Evolutionary conservation across 768 basidiomycete species (phyloP), one percentile per base, ranked within the genome.

Genomic region (Naematelia encephala): DNA sequence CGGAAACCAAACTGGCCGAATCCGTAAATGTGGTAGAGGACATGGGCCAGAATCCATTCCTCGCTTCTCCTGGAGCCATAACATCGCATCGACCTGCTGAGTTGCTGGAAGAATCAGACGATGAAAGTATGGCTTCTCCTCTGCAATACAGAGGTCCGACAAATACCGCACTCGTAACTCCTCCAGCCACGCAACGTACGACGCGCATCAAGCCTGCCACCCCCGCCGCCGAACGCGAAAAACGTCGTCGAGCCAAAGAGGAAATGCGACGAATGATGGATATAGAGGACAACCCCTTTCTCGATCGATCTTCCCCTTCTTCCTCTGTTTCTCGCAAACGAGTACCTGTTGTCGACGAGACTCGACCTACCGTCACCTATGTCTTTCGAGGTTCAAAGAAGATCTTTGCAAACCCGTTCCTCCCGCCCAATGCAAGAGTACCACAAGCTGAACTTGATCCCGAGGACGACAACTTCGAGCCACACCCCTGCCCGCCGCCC

Each of bases 361-460:
- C 61, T 29, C 25, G 60, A 19, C 62, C 61, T 10, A 67, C 64
- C 12, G 68, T 73, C 10, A 68, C 68, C 1, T 73, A 73, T 39
- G 71, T 73, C 14, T 73, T 73, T 57, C 46, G 71, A 55, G 71
- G 71, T 8, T 39, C 68, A 2, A 73, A 73, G 39, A 69, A 68
- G 49, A 59, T 66, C 0, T 73, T 69, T 52, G 66, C 65, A 25
- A 73, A 73, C 60, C 71, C 57, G n/a, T 73, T 57, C 57, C 55
- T 52, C 43, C 59, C 11, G 42, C 51, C 53, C 30, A 45, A 25
- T 12, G 34, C 42, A 14, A 50, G 46, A n/a, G 63, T 67, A 26
- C 60, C 60, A 0, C 51, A 50, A 29, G 56, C 68, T 10, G 57
- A 66, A 16, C 54, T 73, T 0, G 30, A 57, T 27, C 59, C 62